Conservation (phyloP, 2,329 filamentous ascomycete species). For the Aspergillus neoniger region DNA sequence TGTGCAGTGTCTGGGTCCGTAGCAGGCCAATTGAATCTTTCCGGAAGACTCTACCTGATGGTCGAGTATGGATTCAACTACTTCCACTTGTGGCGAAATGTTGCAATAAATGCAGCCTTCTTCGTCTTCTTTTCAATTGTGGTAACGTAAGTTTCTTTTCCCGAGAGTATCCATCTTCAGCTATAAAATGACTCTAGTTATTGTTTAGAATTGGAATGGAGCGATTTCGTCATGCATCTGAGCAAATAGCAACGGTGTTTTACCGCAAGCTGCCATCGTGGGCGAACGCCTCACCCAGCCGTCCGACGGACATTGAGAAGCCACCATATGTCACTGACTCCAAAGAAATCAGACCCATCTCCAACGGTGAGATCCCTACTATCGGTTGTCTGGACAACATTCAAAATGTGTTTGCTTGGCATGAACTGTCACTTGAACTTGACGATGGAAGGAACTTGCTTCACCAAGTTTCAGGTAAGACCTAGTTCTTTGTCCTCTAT, state of each 20-base stretch:
- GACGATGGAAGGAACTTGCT: too few species aligned
- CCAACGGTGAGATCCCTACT: too few species aligned
- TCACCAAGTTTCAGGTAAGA: too few species aligned
- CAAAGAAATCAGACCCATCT: too few species aligned
- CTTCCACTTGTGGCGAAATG: conserved; percentile 6
- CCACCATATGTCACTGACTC: too few species aligned
- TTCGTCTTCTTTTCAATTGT: conserved; percentile 5
- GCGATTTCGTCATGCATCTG: background rate
- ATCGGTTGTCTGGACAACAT: too few species aligned
- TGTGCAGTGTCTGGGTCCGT: conserved; percentile 6
- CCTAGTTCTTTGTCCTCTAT: too few species aligned
- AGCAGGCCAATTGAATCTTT: background rate
- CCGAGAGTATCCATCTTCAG: background rate
- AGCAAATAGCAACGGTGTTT: conserved; percentile 7
- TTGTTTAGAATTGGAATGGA: conserved; percentile 11
- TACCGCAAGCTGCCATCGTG: background rate
- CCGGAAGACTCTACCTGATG: conserved; percentile 1
- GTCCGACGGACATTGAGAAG: too few species aligned
- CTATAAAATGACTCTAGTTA: background rate
- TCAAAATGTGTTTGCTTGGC: too few species aligned
- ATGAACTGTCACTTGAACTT: too few species aligned
- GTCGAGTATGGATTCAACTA: conserved; percentile 1
- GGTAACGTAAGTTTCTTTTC: background rate
- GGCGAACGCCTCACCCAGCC: too few species aligned
- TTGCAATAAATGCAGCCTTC: conserved; percentile 7